These are phyloP conservation scores for Cucurbita ficifolia DNA, from an alignment of 306 rosid genomes.

Conservation along the genomic window DNA sequence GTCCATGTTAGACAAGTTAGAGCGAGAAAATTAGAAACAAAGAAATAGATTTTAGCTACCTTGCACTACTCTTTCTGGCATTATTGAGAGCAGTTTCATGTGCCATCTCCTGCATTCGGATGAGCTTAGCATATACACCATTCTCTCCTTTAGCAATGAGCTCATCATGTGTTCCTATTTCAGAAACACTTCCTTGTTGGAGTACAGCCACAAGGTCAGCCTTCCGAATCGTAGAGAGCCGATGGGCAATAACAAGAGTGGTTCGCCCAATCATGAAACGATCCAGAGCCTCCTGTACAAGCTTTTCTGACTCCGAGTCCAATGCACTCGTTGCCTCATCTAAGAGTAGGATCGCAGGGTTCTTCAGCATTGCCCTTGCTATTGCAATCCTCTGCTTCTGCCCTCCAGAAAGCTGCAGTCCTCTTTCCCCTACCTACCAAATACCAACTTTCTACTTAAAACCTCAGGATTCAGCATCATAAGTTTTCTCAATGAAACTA, in stretches of 20 bases:
- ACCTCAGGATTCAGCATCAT: constrained; percentile 2
- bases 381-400: constrained; percentile 98
- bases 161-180: constrained; percentile 93
- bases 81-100: constrained; percentile 81
- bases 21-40: not conserved
- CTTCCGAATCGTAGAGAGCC: constrained; percentile 84
- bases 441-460: not conserved
- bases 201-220: constrained; percentile 86
- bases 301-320: constrained; percentile 93
- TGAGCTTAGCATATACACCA: constrained; percentile 90
- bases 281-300: constrained; percentile 97
- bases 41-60: constrained; percentile 27
- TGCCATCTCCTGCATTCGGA: constrained; percentile 79
- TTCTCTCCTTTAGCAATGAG: constrained; percentile 73
- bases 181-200: constrained; percentile 73
- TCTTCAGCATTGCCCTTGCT: constrained; percentile 97
- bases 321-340: constrained; percentile 99
- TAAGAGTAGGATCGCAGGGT: constrained; percentile 85
- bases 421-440: constrained; percentile 98
- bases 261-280: constrained; percentile 96
- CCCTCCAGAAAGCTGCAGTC: constrained; percentile 94
- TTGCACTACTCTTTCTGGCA: constrained; percentile 97
- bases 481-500: not conserved
- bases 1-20: not conserved
- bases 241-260: constrained; percentile 84